phyloP scores from a whole-genome alignment of 345 rosid genomes.

The Salix exigua region DNA sequence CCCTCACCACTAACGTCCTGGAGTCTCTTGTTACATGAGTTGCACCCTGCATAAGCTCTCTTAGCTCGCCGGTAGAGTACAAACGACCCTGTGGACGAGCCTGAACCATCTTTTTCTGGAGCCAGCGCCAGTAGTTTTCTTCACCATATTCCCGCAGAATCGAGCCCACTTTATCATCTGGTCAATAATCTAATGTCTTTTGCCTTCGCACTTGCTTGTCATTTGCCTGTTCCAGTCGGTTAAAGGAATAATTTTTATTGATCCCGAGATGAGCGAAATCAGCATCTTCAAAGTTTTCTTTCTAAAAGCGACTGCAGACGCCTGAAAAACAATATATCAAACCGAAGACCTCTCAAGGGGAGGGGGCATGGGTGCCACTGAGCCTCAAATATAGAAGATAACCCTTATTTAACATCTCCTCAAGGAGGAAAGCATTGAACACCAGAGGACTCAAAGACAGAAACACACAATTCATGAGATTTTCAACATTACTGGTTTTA shows the following conservation, averaged over 20 bases:
- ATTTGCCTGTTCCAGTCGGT: slow-evolving; percentile 32
- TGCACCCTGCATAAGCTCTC: slow-evolving; percentile 49
- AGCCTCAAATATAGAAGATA: not conserved
- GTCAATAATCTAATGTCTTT: slow-evolving; percentile 86
- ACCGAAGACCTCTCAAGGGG: too few species aligned
- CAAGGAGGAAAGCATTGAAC: not conserved
- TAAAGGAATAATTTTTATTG: not conserved
- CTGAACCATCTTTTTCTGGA: slow-evolving; percentile 62
- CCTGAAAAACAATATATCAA: not conserved
- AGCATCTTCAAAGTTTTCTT: not conserved
- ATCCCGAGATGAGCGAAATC: slow-evolving; percentile 10
- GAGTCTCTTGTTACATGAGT: slow-evolving; percentile 44
- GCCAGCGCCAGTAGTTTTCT: slow-evolving; percentile 72
- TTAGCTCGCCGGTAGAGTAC: slow-evolving; percentile 78
- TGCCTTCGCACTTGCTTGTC: slow-evolving; percentile 73
- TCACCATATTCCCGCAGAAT: slow-evolving; percentile 80
- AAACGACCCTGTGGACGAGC: slow-evolving; percentile 69
- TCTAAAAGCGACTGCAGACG: not conserved
- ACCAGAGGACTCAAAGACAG: not conserved
- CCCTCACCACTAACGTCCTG: too few species aligned
- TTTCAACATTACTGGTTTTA: not conserved
- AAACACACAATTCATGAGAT: not conserved
- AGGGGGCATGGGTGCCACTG: not conserved
- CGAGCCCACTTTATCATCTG: slow-evolving; percentile 68
- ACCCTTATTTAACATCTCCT: not conserved